These are phyloP conservation scores for Vanderwaltozyma polyspora DNA, from an alignment of 805 yeast species.

Conservation along the genomic window DNA sequence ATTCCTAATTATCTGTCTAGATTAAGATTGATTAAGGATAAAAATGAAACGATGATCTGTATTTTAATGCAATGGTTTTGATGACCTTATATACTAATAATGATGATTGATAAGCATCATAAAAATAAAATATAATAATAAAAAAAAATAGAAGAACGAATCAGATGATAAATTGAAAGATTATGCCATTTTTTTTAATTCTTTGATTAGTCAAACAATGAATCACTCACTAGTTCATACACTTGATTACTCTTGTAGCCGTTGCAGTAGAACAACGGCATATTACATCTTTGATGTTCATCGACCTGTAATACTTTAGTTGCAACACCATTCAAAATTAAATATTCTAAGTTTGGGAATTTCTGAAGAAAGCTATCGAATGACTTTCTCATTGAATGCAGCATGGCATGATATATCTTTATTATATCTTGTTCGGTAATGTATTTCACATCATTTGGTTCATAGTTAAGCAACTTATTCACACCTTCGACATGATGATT, in stretches of 20 bases:
- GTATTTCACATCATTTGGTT: constrained; percentile 3
- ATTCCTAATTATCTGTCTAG: too few species aligned
- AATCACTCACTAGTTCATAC: constrained; percentile 20
- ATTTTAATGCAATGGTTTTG: too few species aligned
- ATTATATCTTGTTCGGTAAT: constrained; percentile 22
- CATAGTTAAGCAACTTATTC: constrained; percentile 15
- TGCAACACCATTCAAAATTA: constrained; percentile 28
- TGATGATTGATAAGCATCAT: too few species aligned
- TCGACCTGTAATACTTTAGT: constrained; percentile 20
- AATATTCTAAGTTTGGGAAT: constrained; percentile 23
- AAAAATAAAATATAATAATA: too few species aligned
- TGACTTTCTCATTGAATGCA: constrained; percentile 27
- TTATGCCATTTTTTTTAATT: too few species aligned
- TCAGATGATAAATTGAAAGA: too few species aligned
- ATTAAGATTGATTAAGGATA: too few species aligned
- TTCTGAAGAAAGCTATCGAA: constrained; percentile 22
- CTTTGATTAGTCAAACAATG: too few species aligned
- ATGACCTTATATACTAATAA: too few species aligned
- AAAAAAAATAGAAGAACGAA: too few species aligned
- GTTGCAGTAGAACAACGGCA: constrained; percentile 18
- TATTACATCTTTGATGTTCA: constrained; percentile 19
- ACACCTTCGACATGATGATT: constrained; percentile 16
- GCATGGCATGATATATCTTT: constrained; percentile 22
- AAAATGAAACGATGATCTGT: too few species aligned
- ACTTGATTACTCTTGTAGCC: constrained; percentile 22